A percentile compares a stretch with the other conserved stretches of the same genome.
These are phyloP conservation scores for Gossypium stocksii DNA, from an alignment of 345 rosid genomes.

Conservation along the genomic window DNA sequence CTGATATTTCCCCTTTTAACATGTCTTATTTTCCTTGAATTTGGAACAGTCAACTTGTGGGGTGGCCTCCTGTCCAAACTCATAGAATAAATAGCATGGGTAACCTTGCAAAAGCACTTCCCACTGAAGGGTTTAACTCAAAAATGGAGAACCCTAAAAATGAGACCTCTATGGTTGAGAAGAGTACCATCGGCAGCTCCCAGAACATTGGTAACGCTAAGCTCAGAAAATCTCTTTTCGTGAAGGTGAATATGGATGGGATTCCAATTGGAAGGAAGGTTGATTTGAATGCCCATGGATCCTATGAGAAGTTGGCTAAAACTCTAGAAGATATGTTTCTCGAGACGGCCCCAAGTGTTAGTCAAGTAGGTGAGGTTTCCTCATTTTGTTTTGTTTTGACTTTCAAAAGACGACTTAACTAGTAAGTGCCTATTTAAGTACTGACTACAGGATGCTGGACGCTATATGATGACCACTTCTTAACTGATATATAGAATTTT, in stretches of 20 bases:
- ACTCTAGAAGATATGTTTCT: conserved; percentile 75
- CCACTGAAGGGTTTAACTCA: conserved; percentile 41
- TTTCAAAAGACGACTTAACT: conserved; percentile 3
- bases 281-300: conserved; percentile 62
- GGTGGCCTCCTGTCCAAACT: conserved; percentile 95
- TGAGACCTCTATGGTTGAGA: conserved; percentile 25
- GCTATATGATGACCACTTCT: background rate
- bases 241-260: conserved; percentile 98
- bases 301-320: conserved; percentile 64
- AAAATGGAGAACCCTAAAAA: conserved; percentile 30
- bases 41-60: conserved; percentile 68
- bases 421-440: conserved; percentile 10
- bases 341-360: conserved; percentile 29
- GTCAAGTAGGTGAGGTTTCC: conserved; percentile 35
- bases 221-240: conserved; percentile 48
- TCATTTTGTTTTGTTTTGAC: background rate
- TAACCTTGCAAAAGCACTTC: conserved; percentile 53
- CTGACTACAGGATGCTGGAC: background rate
- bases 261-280: conserved; percentile 86
- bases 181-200: conserved; percentile 23
- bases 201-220: conserved; percentile 27
- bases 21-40: conserved; percentile 5
- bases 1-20: conserved; percentile 9
- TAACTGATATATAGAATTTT: background rate
- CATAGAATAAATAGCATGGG: conserved; percentile 75